phyloP scores from a whole-genome alignment of 768 basidiomycete genomes.

The Sarcomyxa edulis region DNA sequence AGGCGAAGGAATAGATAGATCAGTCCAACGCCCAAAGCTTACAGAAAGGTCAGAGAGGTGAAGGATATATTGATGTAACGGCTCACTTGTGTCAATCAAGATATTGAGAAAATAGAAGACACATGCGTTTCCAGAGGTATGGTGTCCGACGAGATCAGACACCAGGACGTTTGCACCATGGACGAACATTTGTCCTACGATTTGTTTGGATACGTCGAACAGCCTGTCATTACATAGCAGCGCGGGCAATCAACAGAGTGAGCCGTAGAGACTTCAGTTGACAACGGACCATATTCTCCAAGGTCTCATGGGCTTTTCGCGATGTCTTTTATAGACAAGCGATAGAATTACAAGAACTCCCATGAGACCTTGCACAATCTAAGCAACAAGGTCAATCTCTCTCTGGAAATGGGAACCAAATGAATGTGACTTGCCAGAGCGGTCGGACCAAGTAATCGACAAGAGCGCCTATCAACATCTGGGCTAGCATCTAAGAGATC shows the following conservation, averaged over 20 bases:
- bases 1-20: slow-evolving; percentile 70
- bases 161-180: slow-evolving; percentile 76
- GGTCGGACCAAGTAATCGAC: slow-evolving; percentile 46
- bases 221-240: slow-evolving; percentile 42
- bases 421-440: slow-evolving; percentile 33
- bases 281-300: slow-evolving; percentile 88
- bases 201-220: slow-evolving; percentile 92
- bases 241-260: slow-evolving; percentile 9
- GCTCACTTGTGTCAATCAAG: slow-evolving; percentile 83
- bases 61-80: not conserved
- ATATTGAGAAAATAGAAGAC: slow-evolving; percentile 92
- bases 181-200: slow-evolving; percentile 80
- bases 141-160: slow-evolving; percentile 69
- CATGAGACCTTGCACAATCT: slow-evolving; percentile 84
- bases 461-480: slow-evolving; percentile 43
- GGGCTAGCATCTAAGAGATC: slow-evolving; percentile 22
- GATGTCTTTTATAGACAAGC: slow-evolving; percentile 81
- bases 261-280: not conserved
- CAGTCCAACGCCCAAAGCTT: slow-evolving; percentile 65
- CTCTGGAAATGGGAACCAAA: slow-evolving; percentile 33
- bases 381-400: slow-evolving; percentile 41
- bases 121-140: slow-evolving; percentile 78
- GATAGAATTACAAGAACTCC: slow-evolving; percentile 88
- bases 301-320: slow-evolving; percentile 78
- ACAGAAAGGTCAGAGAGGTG: slow-evolving; percentile 1